Evolutionary conservation across 2,329 filamentous ascomycete species (phyloP), one percentile per base, ranked within the genome.

Genomic region (Penicillium griseofulvum): DNA sequence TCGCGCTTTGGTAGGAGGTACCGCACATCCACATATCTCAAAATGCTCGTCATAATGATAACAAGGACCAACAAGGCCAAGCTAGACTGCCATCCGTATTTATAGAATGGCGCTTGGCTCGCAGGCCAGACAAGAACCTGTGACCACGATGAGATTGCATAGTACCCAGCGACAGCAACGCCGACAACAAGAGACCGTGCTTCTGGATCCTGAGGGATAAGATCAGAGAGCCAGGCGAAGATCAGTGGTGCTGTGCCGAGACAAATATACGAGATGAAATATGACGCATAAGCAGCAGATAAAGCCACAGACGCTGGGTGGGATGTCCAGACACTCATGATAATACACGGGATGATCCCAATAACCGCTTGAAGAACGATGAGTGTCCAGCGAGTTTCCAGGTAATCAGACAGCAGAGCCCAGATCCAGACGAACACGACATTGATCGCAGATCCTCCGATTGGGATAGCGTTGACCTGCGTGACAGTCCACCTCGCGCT

Each of bases 251-350:
- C 80, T 0, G 80, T 82, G 1, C 80, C 80, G 3, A 81, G 67
- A 16, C 70, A 72, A 10, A 79, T 68, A 58, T 76, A 80, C 0
- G 76, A 74, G 61, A 82, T 78, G 59, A 83, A 81, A 57, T 81
- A 82, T 47, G 76, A 76, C 3, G 79, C 78, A 57, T 83, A 83
- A 0, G 79, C 80, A 2, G 76, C 75, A 0, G 74, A 73, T 0
- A 82, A 49, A 0, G 78, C 70, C 1, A 78, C 75, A 0, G 69
- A 65, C 2, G 62, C 59, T 0, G 80, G 79, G 28, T 79, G 71
- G 1, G 72, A 64, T 0, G 80, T 82, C 80, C 80, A 82, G n/a
- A 81, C 67, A 22, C 74, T 80, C 78, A 83, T 81, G n/a, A 77
- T 78, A 29, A 81, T 79, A 51, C 73, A 75, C 1, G 77, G 76